Conservation (phyloP, 2,329 filamentous ascomycete species). For the Didymella glomerata region DNA sequence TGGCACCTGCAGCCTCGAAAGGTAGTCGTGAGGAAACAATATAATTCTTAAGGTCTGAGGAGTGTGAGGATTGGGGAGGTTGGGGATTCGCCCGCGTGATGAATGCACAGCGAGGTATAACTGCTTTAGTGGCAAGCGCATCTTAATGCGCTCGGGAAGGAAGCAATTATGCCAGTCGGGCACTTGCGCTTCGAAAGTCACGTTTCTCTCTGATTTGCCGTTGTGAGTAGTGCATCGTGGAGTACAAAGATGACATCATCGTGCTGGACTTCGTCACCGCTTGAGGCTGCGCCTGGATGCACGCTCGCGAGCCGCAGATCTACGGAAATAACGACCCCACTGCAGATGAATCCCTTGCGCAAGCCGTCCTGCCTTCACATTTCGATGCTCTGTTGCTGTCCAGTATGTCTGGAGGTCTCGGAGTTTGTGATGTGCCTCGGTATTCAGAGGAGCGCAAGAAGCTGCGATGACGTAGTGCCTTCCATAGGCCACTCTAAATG, state of each 20-base stretch:
- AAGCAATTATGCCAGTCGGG: constrained; percentile 18
- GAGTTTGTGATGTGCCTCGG: background rate
- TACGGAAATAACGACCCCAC: background rate
- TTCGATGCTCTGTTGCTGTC: background rate
- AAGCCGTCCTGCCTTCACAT: background rate
- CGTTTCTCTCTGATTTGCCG: constrained; percentile 18
- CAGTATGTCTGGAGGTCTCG: background rate
- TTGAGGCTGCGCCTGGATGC: constrained; percentile 2
- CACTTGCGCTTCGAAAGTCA: constrained; percentile 17
- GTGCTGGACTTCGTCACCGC: constrained; percentile 12
- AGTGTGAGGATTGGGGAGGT: constrained; percentile 7
- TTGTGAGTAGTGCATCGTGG: constrained; percentile 5
- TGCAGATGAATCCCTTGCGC: background rate
- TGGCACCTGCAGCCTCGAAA: constrained; percentile 16
- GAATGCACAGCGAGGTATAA: constrained; percentile 5
- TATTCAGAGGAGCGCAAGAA: too few species aligned
- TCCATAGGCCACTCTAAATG: constrained; percentile 13
- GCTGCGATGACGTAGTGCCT: constrained; percentile 8
- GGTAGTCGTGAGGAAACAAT: constrained; percentile 21
- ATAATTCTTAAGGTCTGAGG: constrained; percentile 19
- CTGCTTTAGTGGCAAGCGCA: constrained; percentile 13
- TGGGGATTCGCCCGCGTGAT: constrained; percentile 6
- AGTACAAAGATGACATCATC: constrained; percentile 16
- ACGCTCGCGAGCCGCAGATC: constrained; percentile 5
- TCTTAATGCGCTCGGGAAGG: constrained; percentile 7